Percentiles rank a stretch among this genome's conserved stretches.
Conservation (phyloP, 1,139 yeast species). For the Geotrichum fermentans region DNA sequence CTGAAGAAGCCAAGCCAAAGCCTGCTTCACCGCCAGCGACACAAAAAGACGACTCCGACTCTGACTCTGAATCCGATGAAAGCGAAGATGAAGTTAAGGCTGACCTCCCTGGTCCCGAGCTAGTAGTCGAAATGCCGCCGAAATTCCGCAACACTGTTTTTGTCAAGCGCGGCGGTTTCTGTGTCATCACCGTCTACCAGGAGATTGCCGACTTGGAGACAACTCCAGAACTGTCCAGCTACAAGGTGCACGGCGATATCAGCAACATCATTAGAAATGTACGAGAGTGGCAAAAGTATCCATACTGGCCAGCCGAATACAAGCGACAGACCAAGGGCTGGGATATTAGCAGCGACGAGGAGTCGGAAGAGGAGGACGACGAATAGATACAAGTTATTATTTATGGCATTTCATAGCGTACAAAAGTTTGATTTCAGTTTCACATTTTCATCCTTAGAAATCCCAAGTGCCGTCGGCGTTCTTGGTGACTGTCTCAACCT, state of each 20-base stretch:
- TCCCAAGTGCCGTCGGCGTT: conserved; percentile 14
- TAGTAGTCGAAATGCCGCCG: conserved; percentile 36
- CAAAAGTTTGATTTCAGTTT: too few species aligned
- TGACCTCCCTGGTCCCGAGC: conserved; percentile 5
- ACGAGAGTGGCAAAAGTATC: conserved; percentile 36
- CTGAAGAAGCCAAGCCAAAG: conserved; percentile 19
- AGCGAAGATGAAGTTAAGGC: conserved; percentile 2
- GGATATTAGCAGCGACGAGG: conserved; percentile 28
- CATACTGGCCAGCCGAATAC: conserved; percentile 39
- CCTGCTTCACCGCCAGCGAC: background rate
- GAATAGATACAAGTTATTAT: background rate
- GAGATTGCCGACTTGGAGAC: conserved; percentile 17
- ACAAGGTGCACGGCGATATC: conserved; percentile 35
- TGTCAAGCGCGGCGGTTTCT: conserved; percentile 39
- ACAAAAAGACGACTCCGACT: conserved; percentile 21
- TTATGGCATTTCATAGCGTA: background rate
- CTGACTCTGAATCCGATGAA: conserved; percentile 5
- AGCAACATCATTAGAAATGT: conserved; percentile 36
- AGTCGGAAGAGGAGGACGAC: conserved; percentile 21
- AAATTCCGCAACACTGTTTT: conserved; percentile 38
- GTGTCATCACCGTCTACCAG: conserved; percentile 32
- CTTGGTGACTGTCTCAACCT: conserved; percentile 24
- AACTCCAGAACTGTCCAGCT: background rate
- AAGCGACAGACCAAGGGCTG: conserved; percentile 27
- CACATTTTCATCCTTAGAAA: too few species aligned